phyloP scores from a whole-genome alignment of 805 yeast genomes.

The Starmera caribaea region DNA sequence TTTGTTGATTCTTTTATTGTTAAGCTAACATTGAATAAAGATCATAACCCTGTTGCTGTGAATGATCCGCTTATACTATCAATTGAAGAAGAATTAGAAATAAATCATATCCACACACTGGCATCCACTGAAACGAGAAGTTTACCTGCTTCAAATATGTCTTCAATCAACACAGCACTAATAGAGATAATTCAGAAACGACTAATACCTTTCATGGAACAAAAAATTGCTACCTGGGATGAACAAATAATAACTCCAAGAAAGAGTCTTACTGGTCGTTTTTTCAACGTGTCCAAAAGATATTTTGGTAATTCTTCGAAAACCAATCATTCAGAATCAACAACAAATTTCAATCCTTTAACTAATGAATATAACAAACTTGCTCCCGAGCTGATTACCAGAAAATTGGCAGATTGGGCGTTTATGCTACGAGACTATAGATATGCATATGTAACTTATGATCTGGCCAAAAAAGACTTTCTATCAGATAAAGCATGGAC shows the following conservation, averaged over 20 bases:
- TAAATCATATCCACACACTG: slow-evolving; percentile 6
- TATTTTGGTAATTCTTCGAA: slow-evolving; percentile 29
- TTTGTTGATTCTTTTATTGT: slow-evolving; percentile 22
- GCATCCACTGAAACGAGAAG: slow-evolving; percentile 4
- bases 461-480: slow-evolving; percentile 69
- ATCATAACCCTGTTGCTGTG: slow-evolving; percentile 8
- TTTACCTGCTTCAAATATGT: slow-evolving; percentile 8
- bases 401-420: slow-evolving; percentile 88
- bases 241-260: slow-evolving; percentile 72
- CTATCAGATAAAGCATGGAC: slow-evolving; percentile 71
- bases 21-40: slow-evolving; percentile 6
- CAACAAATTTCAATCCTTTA: slow-evolving; percentile 34
- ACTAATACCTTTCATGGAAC: slow-evolving; percentile 74
- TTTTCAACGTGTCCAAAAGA: slow-evolving; percentile 56
- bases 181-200: slow-evolving; percentile 26
- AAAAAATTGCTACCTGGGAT: slow-evolving; percentile 74
- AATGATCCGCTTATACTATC: slow-evolving; percentile 25
- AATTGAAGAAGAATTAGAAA: slow-evolving; percentile 37
- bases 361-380: slow-evolving; percentile 52
- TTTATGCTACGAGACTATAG: slow-evolving; percentile 86
- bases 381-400: slow-evolving; percentile 60
- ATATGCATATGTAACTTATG: slow-evolving; percentile 77
- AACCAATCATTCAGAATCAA: slow-evolving; percentile 9
- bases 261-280: slow-evolving; percentile 64
- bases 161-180: slow-evolving; percentile 11